These are phyloP conservation scores for Cornus florida DNA, from an alignment of 148 eudicot species.

Conservation along the genomic window DNA sequence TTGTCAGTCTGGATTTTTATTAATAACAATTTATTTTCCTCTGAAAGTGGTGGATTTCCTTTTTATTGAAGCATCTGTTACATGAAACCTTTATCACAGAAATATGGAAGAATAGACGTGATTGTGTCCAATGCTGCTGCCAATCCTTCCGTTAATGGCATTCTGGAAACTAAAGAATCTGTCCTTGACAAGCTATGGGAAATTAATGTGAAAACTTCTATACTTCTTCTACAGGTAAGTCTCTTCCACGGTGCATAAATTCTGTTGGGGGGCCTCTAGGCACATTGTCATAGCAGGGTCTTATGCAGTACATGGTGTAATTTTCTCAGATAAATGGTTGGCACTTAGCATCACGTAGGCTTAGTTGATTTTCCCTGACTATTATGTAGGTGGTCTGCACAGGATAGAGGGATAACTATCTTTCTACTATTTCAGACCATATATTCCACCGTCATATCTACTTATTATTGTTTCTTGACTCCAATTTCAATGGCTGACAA, in stretches of 20 bases:
- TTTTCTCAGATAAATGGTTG: not conserved
- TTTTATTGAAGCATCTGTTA: not conserved
- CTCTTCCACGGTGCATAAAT: not conserved
- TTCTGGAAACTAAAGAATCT: slow-evolving; percentile 70
- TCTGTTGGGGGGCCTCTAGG: not conserved
- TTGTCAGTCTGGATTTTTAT: not conserved
- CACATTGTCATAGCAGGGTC: not conserved
- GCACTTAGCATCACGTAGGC: not conserved
- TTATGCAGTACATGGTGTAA: too few species aligned
- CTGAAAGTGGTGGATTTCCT: not conserved
- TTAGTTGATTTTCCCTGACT: too few species aligned
- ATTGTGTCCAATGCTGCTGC: slow-evolving; percentile 93
- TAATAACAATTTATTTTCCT: not conserved
- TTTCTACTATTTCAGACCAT: too few species aligned
- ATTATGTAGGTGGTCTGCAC: too few species aligned
- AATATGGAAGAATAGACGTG: slow-evolving; percentile 89
- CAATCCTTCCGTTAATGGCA: slow-evolving; percentile 63
- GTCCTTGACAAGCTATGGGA: slow-evolving; percentile 96
- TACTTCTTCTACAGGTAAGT: slow-evolving; percentile 77
- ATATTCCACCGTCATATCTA: not conserved
- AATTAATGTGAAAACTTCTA: slow-evolving; percentile 79
- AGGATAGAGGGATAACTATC: too few species aligned
- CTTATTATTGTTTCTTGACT: not conserved
- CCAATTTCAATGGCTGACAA: not conserved
- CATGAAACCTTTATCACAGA: slow-evolving; percentile 45